Percentiles rank a stretch among this genome's conserved stretches.
Conservation (phyloP, 257 asterid genomes). For the Fraxinus excelsior region DNA sequence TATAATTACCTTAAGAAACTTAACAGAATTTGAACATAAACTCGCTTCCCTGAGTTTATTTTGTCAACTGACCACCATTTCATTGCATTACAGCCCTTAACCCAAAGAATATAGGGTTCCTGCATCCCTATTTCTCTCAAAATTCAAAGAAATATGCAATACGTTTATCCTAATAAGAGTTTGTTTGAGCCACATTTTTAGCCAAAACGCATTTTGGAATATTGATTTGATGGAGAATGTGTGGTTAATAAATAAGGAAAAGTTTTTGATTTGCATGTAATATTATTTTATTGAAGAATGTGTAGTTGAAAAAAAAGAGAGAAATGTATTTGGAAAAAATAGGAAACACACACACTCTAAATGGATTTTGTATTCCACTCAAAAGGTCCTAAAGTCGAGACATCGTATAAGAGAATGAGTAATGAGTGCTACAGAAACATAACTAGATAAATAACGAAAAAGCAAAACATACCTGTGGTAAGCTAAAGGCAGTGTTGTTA, state of each 20-base stretch:
- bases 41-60: not conserved
- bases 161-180: not conserved
- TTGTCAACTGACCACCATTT: not conserved
- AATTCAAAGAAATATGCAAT: not conserved
- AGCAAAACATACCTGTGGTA: slow-evolving; percentile 73
- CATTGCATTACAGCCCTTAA: not conserved
- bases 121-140: not conserved
- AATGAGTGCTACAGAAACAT: not conserved
- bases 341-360: too few species aligned
- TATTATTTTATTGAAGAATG: too few species aligned
- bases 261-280: too few species aligned
- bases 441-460: not conserved
- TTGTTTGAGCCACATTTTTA: too few species aligned
- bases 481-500: slow-evolving; percentile 93
- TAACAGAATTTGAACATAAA: not conserved
- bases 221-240: too few species aligned
- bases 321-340: too few species aligned
- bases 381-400: not conserved
- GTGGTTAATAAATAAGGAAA: too few species aligned
- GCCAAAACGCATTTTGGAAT: too few species aligned
- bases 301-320: too few species aligned
- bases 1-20: not conserved
- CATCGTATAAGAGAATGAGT: not conserved
- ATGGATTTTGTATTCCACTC: not conserved
- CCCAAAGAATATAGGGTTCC: not conserved